A percentile compares a stretch with the other conserved stretches of the same genome.
phyloP scores from a whole-genome alignment of 257 asterid genomes.

The Cruciata laevipes region DNA sequence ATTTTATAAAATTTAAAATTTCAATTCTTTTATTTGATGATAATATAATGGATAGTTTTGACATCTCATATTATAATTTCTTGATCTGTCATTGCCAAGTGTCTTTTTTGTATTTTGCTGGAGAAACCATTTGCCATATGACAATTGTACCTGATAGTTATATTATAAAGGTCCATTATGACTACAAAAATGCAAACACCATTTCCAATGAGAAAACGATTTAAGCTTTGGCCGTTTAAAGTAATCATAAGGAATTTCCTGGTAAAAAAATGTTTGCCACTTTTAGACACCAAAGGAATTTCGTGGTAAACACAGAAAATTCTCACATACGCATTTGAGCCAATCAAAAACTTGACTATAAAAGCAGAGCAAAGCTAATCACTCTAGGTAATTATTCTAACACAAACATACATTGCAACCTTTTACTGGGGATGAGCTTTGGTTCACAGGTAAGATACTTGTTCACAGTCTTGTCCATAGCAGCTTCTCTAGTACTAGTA shows the following conservation, averaged over 20 bases:
- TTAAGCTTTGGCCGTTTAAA: not conserved
- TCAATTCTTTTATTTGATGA: too few species aligned
- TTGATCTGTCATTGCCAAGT: too few species aligned
- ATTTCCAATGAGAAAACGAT: not conserved
- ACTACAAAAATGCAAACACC: too few species aligned
- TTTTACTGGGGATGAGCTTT: slow-evolving; percentile 19
- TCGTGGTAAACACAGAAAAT: slow-evolving; percentile 3
- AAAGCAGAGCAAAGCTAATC: not conserved
- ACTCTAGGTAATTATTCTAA: not conserved
- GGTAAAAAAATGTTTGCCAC: not conserved
- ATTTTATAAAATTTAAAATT: too few species aligned
- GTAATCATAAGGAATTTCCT: slow-evolving; percentile 2
- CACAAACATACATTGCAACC: not conserved
- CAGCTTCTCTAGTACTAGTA: slow-evolving; percentile 6
- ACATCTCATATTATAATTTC: too few species aligned
- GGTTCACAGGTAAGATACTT: slow-evolving; percentile 14
- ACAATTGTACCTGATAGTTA: too few species aligned
- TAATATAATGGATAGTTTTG: too few species aligned
- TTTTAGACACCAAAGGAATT: slow-evolving; percentile 2
- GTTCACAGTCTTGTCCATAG: slow-evolving; percentile 5
- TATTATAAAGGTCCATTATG: too few species aligned
- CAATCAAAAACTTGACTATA: slow-evolving; percentile 5
- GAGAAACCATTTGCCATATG: not conserved
- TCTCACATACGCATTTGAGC: not conserved
- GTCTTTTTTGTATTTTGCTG: not conserved